These are phyloP conservation scores for Allodekkera sacchari DNA, from an alignment of 805 yeast genomes.

Conservation along the genomic window DNA sequence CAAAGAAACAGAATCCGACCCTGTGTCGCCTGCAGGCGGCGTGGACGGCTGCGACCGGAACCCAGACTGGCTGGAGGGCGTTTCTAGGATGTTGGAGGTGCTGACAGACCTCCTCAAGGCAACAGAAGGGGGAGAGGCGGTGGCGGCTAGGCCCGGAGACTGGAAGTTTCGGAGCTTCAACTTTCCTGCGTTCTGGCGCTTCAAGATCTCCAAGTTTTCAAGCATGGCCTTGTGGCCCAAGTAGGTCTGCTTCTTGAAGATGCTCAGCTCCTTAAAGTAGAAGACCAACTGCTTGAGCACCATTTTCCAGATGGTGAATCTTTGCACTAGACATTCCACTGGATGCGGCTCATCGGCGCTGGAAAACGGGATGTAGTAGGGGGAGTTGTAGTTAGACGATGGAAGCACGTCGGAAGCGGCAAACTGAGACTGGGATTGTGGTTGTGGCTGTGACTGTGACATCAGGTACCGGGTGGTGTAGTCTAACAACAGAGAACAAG, in stretches of 20 bases:
- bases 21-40: too few species aligned
- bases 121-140: too few species aligned
- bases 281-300: constrained; percentile 44
- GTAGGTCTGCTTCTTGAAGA: constrained; percentile 41
- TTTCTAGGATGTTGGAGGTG: too few species aligned
- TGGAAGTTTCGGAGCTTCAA: constrained; percentile 13
- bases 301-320: constrained; percentile 52
- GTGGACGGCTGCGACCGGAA: too few species aligned
- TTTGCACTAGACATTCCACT: constrained; percentile 42
- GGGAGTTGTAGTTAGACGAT: constrained; percentile 25
- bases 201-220: constrained; percentile 31
- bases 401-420: constrained; percentile 23
- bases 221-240: constrained; percentile 40
- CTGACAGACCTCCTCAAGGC: too few species aligned
- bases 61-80: too few species aligned
- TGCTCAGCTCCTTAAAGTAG: constrained; percentile 41
- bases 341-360: constrained; percentile 26
- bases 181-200: constrained; percentile 23
- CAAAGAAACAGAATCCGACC: too few species aligned
- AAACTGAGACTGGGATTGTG: too few species aligned
- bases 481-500: too few species aligned
- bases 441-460: too few species aligned
- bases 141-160: neutral
- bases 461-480: too few species aligned
- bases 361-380: constrained; percentile 26